Evolutionary conservation across 495 filamentous ascomycete species (phyloP).

Genomic region (Penicillium malachiteum): DNA sequence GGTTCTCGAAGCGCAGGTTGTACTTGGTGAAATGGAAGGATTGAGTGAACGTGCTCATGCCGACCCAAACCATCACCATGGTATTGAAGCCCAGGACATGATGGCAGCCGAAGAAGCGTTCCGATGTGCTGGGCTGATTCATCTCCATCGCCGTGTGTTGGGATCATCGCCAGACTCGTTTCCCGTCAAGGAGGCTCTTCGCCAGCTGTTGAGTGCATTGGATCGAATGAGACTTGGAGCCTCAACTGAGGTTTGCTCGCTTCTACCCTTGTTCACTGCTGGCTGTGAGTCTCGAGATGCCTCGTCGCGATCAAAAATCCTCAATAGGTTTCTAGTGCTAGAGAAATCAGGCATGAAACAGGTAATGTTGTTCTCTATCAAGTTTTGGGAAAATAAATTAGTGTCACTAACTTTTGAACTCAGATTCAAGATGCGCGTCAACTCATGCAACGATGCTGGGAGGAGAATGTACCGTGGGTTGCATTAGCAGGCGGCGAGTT

Average conservation of each 20-base stretch:
- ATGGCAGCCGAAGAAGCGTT: constrained; percentile 78
- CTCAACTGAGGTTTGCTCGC: constrained; percentile 70
- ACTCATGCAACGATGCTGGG: constrained; percentile 47
- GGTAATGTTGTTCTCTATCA: constrained; percentile 35
- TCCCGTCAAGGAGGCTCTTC: constrained; percentile 63
- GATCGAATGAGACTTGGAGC: constrained; percentile 62
- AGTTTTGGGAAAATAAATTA: background rate
- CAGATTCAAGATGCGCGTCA: constrained; percentile 47
- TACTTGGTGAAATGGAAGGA: constrained; percentile 52
- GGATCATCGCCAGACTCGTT: constrained; percentile 53
- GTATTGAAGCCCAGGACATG: constrained; percentile 53
- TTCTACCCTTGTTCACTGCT: constrained; percentile 85
- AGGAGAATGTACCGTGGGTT: constrained; percentile 42
- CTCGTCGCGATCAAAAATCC: constrained; percentile 56
- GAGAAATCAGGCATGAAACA: constrained; percentile 79
- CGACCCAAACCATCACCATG: constrained; percentile 34
- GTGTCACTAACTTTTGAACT: background rate
- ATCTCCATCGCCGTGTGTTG: constrained; percentile 73
- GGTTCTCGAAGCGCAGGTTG: constrained; percentile 50
- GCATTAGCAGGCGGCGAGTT: constrained; percentile 44
- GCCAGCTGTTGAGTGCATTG: constrained; percentile 60
- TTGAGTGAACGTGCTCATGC: constrained; percentile 32
- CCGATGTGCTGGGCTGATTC: constrained; percentile 75
- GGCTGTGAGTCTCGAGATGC: constrained; percentile 68
- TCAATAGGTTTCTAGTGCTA: constrained; percentile 65